Conservation (phyloP, 164 flowering plant genomes). For the Chloranthus sessilifolius region DNA sequence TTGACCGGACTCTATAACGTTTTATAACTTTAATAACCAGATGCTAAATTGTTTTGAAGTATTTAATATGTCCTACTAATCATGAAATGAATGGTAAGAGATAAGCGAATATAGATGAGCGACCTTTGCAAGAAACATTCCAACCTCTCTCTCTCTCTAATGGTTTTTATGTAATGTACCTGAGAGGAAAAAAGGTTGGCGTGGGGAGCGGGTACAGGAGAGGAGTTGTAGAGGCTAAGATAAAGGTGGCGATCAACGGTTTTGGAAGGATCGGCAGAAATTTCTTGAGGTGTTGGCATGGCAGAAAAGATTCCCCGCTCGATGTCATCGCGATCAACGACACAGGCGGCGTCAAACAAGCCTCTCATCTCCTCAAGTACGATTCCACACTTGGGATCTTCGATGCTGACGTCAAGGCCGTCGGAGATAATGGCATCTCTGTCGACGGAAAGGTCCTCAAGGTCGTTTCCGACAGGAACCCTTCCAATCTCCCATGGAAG, state of each 20-base stretch:
- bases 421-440: conserved; percentile 58
- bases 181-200: background rate
- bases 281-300: conserved; percentile 99
- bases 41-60: too few species aligned
- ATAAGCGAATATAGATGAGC: too few species aligned
- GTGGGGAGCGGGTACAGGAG: conserved; percentile 26
- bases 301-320: conserved; percentile 86
- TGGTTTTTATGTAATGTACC: background rate
- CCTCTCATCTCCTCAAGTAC: conserved; percentile 98
- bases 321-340: conserved; percentile 92
- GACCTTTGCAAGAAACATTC: too few species aligned
- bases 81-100: too few species aligned
- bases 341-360: conserved; percentile 96
- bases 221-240: conserved; percentile 70
- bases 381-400: conserved; percentile 97
- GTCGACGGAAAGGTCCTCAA: conserved; percentile 89
- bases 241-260: conserved; percentile 96
- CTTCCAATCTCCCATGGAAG: conserved; percentile 85
- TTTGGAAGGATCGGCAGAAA: conserved; percentile 97
- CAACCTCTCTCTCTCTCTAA: background rate
- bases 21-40: too few species aligned
- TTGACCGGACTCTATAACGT: too few species aligned
- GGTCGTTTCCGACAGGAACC: conserved; percentile 87
- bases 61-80: too few species aligned
- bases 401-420: conserved; percentile 90